These are phyloP conservation scores for Tilletia horrida DNA, from an alignment of 1,284 basidiomycete species.

Conservation along the genomic window DNA sequence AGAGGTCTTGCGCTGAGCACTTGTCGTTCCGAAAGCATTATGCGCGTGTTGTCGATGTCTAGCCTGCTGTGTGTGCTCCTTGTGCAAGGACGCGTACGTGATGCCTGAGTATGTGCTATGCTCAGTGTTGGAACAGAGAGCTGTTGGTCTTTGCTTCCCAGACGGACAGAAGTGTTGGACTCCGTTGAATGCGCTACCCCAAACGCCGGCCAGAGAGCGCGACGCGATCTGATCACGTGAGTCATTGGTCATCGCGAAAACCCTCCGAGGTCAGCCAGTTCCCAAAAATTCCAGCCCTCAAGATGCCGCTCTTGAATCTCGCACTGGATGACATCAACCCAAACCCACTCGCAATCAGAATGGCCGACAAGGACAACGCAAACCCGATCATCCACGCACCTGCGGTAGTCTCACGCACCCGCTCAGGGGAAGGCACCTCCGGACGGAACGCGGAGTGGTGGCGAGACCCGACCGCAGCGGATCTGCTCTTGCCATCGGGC, in stretches of 20 bases:
- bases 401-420: conserved; percentile 19
- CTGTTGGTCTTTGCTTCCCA: not conserved
- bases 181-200: too few relatives aligned
- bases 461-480: conserved; percentile 30
- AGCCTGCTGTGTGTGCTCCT: too few relatives aligned
- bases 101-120: too few relatives aligned
- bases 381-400: conserved; percentile 56
- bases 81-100: too few relatives aligned
- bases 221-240: conserved; percentile 1
- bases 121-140: too few relatives aligned
- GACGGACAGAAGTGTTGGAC: conserved; percentile 2
- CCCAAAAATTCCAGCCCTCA: not conserved
- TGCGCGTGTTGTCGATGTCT: not conserved
- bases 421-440: conserved; percentile 28
- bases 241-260: not conserved
- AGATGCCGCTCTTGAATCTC: too few relatives aligned
- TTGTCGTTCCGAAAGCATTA: not conserved
- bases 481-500: not conserved
- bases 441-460: conserved; percentile 45
- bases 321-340: too few relatives aligned
- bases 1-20: too few relatives aligned
- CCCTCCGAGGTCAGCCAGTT: not conserved
- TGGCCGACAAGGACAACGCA: conserved; percentile 52
- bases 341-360: conserved; percentile 18
- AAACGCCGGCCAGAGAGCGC: not conserved